These are phyloP conservation scores for Phytopythium oedochilum DNA, from an alignment of 352 stramenopile species.

Conservation along the genomic window DNA sequence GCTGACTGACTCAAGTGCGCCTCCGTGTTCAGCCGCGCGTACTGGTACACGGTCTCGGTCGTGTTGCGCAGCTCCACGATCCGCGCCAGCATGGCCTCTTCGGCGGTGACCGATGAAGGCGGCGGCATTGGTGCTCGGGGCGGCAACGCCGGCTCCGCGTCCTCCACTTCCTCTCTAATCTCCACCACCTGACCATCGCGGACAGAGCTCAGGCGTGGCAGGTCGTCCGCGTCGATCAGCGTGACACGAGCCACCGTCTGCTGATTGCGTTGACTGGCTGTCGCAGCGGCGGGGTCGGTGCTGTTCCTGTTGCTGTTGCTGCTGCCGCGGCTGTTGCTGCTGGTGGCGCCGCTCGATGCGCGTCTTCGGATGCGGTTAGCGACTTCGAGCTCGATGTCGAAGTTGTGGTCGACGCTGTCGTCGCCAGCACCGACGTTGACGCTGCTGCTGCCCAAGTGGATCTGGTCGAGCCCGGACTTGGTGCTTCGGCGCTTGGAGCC, in stretches of 20 bases:
- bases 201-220: constrained; percentile 1
- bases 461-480: constrained; percentile 4
- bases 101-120: neutral
- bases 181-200: neutral
- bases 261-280: neutral
- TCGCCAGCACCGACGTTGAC: neutral
- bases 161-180: neutral
- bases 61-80: constrained; percentile 53
- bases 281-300: neutral
- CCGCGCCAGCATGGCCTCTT: constrained; percentile 29
- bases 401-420: neutral
- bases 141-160: neutral
- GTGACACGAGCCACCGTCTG: neutral
- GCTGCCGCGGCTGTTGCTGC: neutral
- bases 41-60: constrained; percentile 49
- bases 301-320: constrained; percentile 1
- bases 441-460: constrained; percentile 1
- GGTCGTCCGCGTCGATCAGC: constrained; percentile 3
- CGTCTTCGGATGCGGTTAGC: neutral
- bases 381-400: constrained; percentile 3
- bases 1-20: constrained; percentile 14
- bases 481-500: neutral
- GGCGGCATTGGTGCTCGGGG: neutral
- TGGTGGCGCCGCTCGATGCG: constrained; percentile 1
- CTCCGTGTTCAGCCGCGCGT: constrained; percentile 28